phyloP scores from a whole-genome alignment of 352 stramenopile genomes.

The Phytopythium oedochilum region DNA sequence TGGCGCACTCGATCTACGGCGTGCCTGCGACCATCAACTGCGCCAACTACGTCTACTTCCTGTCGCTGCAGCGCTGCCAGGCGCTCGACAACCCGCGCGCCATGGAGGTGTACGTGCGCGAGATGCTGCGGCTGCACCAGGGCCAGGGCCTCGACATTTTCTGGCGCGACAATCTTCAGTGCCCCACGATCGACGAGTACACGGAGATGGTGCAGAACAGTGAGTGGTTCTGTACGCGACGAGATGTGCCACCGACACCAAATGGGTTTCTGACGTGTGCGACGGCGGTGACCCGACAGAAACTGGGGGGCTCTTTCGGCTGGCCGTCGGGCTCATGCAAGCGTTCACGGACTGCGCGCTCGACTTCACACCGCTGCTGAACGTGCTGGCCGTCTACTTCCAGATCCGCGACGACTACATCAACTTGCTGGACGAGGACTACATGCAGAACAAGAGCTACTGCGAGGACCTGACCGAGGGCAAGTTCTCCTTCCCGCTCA shows the following conservation, averaged over 20 bases:
- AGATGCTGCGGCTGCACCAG: constrained; percentile 95
- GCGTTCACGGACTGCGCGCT: constrained; percentile 67
- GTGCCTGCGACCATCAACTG: constrained; percentile 96
- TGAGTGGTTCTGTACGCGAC: too few relatives aligned
- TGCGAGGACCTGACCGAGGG: constrained; percentile 98
- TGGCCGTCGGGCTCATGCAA: constrained; percentile 95
- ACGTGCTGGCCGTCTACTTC: constrained; percentile 96
- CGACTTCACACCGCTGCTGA: constrained; percentile 89
- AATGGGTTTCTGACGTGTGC: too few relatives aligned
- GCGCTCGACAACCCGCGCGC: constrained; percentile 76
- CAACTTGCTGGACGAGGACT: constrained; percentile 94
- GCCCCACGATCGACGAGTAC: constrained; percentile 92
- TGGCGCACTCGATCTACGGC: constrained; percentile 96
- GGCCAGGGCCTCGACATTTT: constrained; percentile 96
- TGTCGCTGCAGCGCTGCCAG: constrained; percentile 92
- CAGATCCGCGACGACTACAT: constrained; percentile 98
- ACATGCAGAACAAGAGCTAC: constrained; percentile 98
- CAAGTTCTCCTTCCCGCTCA: constrained; percentile 94
- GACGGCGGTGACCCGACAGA: too few relatives aligned
- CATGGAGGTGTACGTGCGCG: constrained; percentile 91
- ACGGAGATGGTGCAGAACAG: constrained; percentile 94
- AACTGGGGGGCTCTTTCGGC: constrained; percentile 95
- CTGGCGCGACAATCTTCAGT: constrained; percentile 89
- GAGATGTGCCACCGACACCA: too few relatives aligned
- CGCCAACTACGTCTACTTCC: constrained; percentile 98